A percentile compares a stretch with the other conserved stretches of the same genome.
phyloP scores from a whole-genome alignment of 305 asterid genomes.

The Fraxinus velutina region DNA sequence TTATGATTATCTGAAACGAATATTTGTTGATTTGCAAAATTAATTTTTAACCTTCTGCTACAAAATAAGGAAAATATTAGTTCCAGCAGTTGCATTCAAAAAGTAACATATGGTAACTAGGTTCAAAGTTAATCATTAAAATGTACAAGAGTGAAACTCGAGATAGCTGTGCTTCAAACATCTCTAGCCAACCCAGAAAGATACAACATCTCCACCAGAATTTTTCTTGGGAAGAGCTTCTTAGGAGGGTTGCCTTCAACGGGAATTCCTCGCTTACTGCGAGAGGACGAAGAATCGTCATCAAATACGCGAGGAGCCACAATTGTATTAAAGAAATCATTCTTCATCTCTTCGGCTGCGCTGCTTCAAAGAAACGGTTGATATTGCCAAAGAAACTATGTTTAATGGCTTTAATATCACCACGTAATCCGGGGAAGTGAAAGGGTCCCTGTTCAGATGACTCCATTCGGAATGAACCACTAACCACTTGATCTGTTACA shows the following conservation, averaged over 20 bases:
- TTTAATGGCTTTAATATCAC: slow-evolving; percentile 69
- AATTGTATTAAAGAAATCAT: slow-evolving; percentile 35
- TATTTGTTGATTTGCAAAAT: not conserved
- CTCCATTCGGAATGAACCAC: slow-evolving; percentile 39
- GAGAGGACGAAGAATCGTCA: slow-evolving; percentile 27
- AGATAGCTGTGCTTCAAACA: slow-evolving; percentile 39
- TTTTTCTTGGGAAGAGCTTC: slow-evolving; percentile 28
- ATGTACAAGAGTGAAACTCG: not conserved
- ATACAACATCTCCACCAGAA: slow-evolving; percentile 50
- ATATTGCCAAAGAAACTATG: slow-evolving; percentile 49
- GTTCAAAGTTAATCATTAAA: not conserved
- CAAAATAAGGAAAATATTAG: not conserved
- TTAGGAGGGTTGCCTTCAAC: slow-evolving; percentile 34
- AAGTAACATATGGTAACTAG: not conserved
- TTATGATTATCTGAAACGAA: not conserved
- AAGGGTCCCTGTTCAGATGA: slow-evolving; percentile 30
- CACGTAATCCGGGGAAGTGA: slow-evolving; percentile 58
- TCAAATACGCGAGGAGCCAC: slow-evolving; percentile 35
- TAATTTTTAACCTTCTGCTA: not conserved
- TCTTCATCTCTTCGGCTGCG: slow-evolving; percentile 56
- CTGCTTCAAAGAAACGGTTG: slow-evolving; percentile 48
- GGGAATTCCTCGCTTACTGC: slow-evolving; percentile 35
- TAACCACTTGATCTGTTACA: slow-evolving; percentile 59
- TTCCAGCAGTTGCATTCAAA: not conserved
- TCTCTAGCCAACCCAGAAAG: slow-evolving; percentile 64